Evolutionary conservation across 1,284 basidiomycete genomes (phyloP).

Genomic region (Tylopilus sp.): DNA sequence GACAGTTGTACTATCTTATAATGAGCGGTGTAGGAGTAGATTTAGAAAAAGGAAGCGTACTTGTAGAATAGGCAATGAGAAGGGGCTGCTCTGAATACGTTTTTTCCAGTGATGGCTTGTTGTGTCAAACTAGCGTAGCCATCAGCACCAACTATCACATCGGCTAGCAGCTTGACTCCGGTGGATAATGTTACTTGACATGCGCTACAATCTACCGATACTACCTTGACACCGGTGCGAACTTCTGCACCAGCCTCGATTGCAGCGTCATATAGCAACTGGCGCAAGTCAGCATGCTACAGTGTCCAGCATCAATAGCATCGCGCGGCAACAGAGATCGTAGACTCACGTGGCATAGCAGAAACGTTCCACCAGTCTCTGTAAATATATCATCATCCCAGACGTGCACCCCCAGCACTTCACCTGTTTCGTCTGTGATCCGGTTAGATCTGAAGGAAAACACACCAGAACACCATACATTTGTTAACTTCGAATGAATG

Average conservation of each 20-base stretch:
- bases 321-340: too few relatives aligned
- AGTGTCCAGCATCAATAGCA: too few relatives aligned
- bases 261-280: conserved; percentile 54
- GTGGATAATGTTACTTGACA: conserved; percentile 50
- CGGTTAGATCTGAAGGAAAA: conserved; percentile 18
- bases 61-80: conserved; percentile 50
- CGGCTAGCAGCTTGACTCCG: conserved; percentile 56
- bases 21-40: background rate
- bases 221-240: conserved; percentile 51
- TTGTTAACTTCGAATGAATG: conserved; percentile 49
- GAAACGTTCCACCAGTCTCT: conserved; percentile 62
- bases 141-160: conserved; percentile 72
- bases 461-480: conserved; percentile 41
- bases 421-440: conserved; percentile 52
- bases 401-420: conserved; percentile 56
- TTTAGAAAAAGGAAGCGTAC: conserved; percentile 45
- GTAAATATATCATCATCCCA: conserved; percentile 62
- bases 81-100: conserved; percentile 28
- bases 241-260: conserved; percentile 52
- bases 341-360: conserved; percentile 58
- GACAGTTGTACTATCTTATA: conserved; percentile 50
- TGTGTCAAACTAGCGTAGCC: conserved; percentile 47
- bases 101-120: conserved; percentile 28
- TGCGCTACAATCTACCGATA: conserved; percentile 43
- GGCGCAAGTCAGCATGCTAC: conserved; percentile 42